phyloP scores from a whole-genome alignment of 192 early-diverging fungal genomes.

The Dimargaris verticillata region DNA sequence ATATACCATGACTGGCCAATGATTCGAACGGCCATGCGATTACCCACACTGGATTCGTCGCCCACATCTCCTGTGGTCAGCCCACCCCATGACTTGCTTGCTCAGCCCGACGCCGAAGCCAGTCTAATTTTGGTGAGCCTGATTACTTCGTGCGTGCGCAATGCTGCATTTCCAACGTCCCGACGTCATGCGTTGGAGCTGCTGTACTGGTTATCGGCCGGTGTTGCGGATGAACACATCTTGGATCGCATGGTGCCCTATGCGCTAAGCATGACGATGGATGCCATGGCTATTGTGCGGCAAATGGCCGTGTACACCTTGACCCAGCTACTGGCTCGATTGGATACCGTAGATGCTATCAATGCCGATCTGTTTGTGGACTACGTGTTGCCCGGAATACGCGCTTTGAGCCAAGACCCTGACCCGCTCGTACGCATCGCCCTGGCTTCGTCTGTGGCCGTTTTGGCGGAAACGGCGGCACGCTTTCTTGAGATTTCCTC shows the following conservation, averaged over 20 bases:
- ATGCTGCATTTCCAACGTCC: slow-evolving; percentile 8
- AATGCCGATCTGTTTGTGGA: slow-evolving; percentile 83
- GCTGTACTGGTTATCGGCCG: slow-evolving; percentile 1
- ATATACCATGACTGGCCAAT: slow-evolving; percentile 59
- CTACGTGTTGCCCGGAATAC: slow-evolving; percentile 66
- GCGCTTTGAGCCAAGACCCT: slow-evolving; percentile 46
- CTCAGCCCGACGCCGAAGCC: background rate
- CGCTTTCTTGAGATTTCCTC: slow-evolving; percentile 36
- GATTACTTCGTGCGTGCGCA: slow-evolving; percentile 7
- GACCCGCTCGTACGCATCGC: slow-evolving; percentile 63
- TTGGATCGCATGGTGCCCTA: slow-evolving; percentile 23
- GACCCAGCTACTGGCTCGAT: slow-evolving; percentile 35
- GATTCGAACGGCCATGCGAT: slow-evolving; percentile 17
- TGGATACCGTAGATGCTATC: slow-evolving; percentile 57
- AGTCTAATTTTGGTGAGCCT: slow-evolving; percentile 5
- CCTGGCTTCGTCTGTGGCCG: slow-evolving; percentile 69
- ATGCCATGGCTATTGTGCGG: slow-evolving; percentile 24
- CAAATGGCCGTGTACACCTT: slow-evolving; percentile 18
- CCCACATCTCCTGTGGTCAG: too few relatives aligned
- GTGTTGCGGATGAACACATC: background rate
- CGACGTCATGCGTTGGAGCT: slow-evolving; percentile 5
- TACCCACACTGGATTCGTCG: background rate
- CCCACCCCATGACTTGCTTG: too few relatives aligned
- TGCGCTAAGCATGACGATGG: slow-evolving; percentile 19
- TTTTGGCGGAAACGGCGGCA: slow-evolving; percentile 59